phyloP scores from a whole-genome alignment of 2,329 filamentous ascomycete species.

The Ophiostoma sp. region DNA sequence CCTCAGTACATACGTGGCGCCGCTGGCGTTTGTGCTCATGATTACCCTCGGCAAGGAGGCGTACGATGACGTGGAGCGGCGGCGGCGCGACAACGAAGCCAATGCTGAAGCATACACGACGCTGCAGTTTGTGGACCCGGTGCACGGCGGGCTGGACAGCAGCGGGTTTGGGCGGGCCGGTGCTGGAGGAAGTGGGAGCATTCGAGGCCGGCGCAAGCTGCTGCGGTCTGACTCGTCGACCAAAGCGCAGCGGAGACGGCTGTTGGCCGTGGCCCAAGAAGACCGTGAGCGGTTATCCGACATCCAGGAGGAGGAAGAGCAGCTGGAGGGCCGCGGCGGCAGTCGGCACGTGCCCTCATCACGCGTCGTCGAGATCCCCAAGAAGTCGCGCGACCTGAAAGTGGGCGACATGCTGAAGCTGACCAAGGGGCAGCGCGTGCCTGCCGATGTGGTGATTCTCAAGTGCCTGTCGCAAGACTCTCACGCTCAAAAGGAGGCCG shows the following conservation, averaged over 20 bases:
- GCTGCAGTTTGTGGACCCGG: conserved; percentile 66
- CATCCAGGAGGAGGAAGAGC: conserved; percentile 69
- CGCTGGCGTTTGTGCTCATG: conserved; percentile 83
- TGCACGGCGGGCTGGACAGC: conserved; percentile 32
- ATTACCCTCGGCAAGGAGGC: conserved; percentile 97
- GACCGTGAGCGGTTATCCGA: conserved; percentile 56
- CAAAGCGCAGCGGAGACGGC: conserved; percentile 42
- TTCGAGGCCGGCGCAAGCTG: conserved; percentile 41
- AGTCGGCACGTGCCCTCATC: conserved; percentile 44
- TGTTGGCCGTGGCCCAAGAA: conserved; percentile 30
- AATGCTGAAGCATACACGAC: conserved; percentile 89
- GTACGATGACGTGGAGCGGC: conserved; percentile 83
- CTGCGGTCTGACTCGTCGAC: conserved; percentile 49
- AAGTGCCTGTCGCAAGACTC: conserved; percentile 59
- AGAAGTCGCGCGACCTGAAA: conserved; percentile 83
- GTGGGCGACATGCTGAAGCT: conserved; percentile 96
- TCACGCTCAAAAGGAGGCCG: conserved; percentile 35
- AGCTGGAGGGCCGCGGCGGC: conserved; percentile 41
- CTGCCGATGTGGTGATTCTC: conserved; percentile 89
- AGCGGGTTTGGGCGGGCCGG: neutral
- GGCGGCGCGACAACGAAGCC: conserved; percentile 86
- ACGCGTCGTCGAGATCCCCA: conserved; percentile 65
- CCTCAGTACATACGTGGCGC: conserved; percentile 89
- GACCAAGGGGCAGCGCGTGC: conserved; percentile 86
- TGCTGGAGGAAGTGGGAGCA: conserved; percentile 21